Evolutionary conservation across 31 red algal genomes (phyloP).

Genomic region (Porphyra umbilicalis): DNA sequence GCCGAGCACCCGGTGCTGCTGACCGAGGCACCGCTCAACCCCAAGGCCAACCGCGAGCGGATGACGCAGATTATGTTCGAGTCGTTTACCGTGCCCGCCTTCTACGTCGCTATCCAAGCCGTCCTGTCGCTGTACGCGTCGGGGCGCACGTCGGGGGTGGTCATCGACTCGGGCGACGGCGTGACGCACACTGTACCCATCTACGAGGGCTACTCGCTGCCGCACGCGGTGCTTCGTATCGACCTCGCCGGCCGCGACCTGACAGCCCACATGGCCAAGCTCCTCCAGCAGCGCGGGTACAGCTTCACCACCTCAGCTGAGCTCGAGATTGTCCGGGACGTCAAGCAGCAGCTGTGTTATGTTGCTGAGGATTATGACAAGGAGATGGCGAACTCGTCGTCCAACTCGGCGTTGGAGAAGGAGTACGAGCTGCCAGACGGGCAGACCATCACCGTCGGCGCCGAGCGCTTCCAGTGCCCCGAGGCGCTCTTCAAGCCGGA

Average conservation of each 20-base stretch:
- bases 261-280: constrained; percentile 57
- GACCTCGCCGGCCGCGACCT: constrained; percentile 83
- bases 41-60: constrained; percentile 75
- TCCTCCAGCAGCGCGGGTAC: constrained; percentile 56
- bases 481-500: constrained; percentile 81
- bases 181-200: constrained; percentile 82
- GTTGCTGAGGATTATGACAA: constrained; percentile 51
- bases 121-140: constrained; percentile 81
- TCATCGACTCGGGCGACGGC: constrained; percentile 81
- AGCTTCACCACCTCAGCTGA: constrained; percentile 61
- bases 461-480: constrained; percentile 75
- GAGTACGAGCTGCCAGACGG: constrained; percentile 93
- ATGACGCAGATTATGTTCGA: constrained; percentile 95
- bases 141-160: constrained; percentile 73
- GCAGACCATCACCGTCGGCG: constrained; percentile 67
- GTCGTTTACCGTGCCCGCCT: constrained; percentile 64
- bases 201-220: constrained; percentile 79
- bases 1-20: constrained; percentile 63
- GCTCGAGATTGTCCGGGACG: constrained; percentile 71
- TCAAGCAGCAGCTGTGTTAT: constrained; percentile 77
- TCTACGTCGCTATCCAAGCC: constrained; percentile 74
- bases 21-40: constrained; percentile 78
- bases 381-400: constrained; percentile 28
- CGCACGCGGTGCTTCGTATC: constrained; percentile 67
- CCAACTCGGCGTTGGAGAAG: constrained; percentile 47